Percentiles rank a stretch among this genome's conserved stretches.
These are phyloP conservation scores for Amanita thiersii DNA, from an alignment of 768 basidiomycete species.

Conservation along the genomic window DNA sequence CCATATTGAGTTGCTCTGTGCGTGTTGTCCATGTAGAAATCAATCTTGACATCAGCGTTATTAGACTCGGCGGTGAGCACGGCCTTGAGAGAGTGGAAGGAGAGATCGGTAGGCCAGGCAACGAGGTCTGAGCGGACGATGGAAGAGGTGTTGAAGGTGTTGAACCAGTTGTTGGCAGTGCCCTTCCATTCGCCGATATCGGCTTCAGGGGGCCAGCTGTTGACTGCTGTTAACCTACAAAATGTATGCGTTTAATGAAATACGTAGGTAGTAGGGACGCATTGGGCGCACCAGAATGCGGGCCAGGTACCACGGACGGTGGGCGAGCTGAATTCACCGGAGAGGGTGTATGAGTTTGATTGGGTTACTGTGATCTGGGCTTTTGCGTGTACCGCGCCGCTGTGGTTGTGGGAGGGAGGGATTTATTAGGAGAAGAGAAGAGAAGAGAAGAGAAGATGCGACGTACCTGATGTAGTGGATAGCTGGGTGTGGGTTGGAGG, in stretches of 20 bases:
- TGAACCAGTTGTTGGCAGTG: conserved; percentile 33
- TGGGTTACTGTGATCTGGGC: conserved; percentile 32
- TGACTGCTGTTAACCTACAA: conserved; percentile 22
- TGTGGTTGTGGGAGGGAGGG: conserved; percentile 5
- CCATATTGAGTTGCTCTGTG: conserved; percentile 30
- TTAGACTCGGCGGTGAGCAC: conserved; percentile 30
- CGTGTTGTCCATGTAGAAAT: conserved; percentile 32
- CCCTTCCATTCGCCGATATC: conserved; percentile 42
- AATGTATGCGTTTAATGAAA: too few relatives aligned
- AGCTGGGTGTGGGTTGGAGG: conserved; percentile 30
- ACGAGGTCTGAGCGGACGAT: conserved; percentile 30
- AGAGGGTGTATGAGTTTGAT: conserved; percentile 25
- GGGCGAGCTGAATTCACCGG: conserved; percentile 35
- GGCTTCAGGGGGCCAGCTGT: conserved; percentile 33
- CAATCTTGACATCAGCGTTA: conserved; percentile 27
- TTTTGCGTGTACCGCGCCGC: conserved; percentile 34
- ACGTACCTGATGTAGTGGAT: conserved; percentile 33
- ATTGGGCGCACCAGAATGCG: conserved; percentile 32
- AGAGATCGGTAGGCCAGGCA: conserved; percentile 32
- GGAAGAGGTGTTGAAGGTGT: conserved; percentile 38
- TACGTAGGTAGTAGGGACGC: too few relatives aligned
- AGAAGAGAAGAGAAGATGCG: too few relatives aligned
- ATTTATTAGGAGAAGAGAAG: neutral
- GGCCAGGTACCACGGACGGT: conserved; percentile 35
- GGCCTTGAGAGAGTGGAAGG: conserved; percentile 34